Conservation (phyloP, 495 filamentous ascomycete genomes). For the Xylaria sp. region DNA sequence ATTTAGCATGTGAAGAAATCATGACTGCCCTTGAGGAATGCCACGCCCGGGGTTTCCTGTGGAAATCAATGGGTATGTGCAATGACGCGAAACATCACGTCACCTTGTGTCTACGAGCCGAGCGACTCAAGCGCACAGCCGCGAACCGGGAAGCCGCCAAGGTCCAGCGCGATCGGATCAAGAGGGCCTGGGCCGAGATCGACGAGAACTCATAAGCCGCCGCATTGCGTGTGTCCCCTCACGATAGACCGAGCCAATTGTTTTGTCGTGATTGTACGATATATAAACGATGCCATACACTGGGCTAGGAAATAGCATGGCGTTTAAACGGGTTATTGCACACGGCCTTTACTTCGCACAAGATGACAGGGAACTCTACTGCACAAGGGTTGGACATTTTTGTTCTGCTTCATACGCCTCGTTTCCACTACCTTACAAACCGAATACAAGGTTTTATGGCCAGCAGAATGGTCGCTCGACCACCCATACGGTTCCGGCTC, state of each 20-base stretch:
- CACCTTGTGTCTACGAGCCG: constrained; percentile 78
- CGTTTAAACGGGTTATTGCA: constrained; percentile 14
- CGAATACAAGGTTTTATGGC: background rate
- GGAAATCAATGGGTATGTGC: constrained; percentile 88
- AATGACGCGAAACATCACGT: constrained; percentile 82
- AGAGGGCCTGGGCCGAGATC: constrained; percentile 81
- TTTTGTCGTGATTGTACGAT: background rate
- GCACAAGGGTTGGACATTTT: background rate
- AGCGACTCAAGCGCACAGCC: constrained; percentile 77
- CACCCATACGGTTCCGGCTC: background rate
- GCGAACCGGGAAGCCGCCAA: constrained; percentile 76
- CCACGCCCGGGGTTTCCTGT: constrained; percentile 89
- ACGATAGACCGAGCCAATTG: background rate
- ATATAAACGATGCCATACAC: background rate
- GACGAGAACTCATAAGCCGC: constrained; percentile 64
- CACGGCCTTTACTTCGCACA: constrained; percentile 4
- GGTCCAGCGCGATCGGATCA: constrained; percentile 70
- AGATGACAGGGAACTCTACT: background rate
- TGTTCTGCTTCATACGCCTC: background rate
- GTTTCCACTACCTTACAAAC: background rate
- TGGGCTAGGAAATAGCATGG: constrained; percentile 4
- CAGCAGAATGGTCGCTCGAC: background rate
- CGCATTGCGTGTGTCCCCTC: background rate
- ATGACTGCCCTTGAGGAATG: constrained; percentile 95
- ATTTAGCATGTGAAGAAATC: constrained; percentile 85